Evolutionary conservation across 192 early-diverging fungal genomes (phyloP).

Genomic region (Paraglomus brasilianum): DNA sequence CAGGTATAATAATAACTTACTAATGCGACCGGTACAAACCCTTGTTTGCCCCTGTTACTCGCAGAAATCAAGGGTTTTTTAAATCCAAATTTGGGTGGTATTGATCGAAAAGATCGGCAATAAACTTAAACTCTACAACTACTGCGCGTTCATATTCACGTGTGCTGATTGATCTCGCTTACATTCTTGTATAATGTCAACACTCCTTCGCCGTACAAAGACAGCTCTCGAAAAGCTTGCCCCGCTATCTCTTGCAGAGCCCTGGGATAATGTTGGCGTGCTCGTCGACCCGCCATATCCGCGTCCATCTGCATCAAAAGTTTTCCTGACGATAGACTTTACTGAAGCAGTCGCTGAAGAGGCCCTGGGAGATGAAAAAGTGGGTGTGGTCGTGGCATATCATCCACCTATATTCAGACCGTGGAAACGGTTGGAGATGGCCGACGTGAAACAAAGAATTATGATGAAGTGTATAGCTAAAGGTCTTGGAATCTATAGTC

Average conservation of each 20-base stretch:
- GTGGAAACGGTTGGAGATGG: slow-evolving; percentile 73
- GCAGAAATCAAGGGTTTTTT: no score
- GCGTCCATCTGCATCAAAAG: slow-evolving; percentile 47
- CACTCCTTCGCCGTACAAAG: slow-evolving; percentile 57
- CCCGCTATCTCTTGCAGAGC: slow-evolving; percentile 77
- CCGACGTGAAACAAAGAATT: slow-evolving; percentile 78
- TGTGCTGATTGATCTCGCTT: no score
- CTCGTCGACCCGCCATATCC: slow-evolving; percentile 86
- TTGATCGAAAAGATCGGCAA: no score
- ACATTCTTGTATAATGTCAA: no score
- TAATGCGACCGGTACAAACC: no score
- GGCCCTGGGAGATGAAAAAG: slow-evolving; percentile 65
- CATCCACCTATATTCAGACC: slow-evolving; percentile 90
- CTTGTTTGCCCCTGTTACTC: no score
- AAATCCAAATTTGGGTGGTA: no score
- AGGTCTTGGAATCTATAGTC: slow-evolving; percentile 85
- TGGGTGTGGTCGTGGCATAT: slow-evolving; percentile 91
- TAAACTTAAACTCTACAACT: no score
- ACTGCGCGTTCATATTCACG: no score
- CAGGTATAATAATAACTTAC: no score
- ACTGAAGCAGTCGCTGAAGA: slow-evolving; percentile 75
- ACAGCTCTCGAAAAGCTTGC: slow-evolving; percentile 80
- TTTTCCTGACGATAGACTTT: slow-evolving; percentile 93
- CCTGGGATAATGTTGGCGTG: slow-evolving; percentile 96
- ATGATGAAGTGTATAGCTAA: slow-evolving; percentile 79